These are phyloP conservation scores for Mallotus japonicus DNA, from an alignment of 441 rosid species.

Conservation along the genomic window DNA sequence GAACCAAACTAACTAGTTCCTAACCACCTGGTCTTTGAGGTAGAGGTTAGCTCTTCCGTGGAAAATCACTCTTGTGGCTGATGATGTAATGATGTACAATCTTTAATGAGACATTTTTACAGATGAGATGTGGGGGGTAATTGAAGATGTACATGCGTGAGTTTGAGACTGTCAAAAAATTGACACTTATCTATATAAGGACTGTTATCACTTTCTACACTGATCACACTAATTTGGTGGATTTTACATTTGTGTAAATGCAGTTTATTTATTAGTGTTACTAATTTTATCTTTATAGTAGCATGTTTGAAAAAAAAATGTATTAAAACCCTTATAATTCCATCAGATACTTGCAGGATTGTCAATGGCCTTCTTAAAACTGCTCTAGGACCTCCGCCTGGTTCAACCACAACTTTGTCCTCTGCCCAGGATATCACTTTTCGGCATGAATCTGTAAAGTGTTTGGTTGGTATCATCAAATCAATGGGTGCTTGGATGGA, in stretches of 20 bases:
- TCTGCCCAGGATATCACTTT: constrained; percentile 85
- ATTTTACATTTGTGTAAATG: background rate
- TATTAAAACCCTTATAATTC: constrained; percentile 91
- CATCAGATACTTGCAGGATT: constrained; percentile 98
- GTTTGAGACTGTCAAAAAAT: background rate
- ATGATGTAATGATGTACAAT: background rate
- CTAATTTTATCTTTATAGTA: constrained; percentile 7
- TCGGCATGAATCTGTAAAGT: constrained; percentile 95
- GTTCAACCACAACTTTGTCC: constrained; percentile 84
- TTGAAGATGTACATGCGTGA: background rate
- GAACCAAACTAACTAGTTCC: constrained; percentile 7
- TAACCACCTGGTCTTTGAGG: background rate
- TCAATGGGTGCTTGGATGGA: constrained; percentile 99
- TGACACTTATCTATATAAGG: constrained; percentile 3
- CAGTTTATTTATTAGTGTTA: background rate
- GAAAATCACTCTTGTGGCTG: background rate
- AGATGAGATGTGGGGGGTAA: background rate
- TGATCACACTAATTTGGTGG: constrained; percentile 12
- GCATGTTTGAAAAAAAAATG: constrained; percentile 34
- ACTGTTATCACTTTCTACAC: background rate
- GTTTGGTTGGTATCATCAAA: constrained; percentile 80
- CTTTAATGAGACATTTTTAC: background rate
- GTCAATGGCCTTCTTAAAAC: constrained; percentile 98
- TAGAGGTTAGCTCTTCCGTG: background rate
- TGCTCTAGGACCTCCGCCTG: constrained; percentile 95